Evolutionary conservation across 768 basidiomycete genomes (phyloP).

Genomic region (Brasilioporus rufonigricans): DNA sequence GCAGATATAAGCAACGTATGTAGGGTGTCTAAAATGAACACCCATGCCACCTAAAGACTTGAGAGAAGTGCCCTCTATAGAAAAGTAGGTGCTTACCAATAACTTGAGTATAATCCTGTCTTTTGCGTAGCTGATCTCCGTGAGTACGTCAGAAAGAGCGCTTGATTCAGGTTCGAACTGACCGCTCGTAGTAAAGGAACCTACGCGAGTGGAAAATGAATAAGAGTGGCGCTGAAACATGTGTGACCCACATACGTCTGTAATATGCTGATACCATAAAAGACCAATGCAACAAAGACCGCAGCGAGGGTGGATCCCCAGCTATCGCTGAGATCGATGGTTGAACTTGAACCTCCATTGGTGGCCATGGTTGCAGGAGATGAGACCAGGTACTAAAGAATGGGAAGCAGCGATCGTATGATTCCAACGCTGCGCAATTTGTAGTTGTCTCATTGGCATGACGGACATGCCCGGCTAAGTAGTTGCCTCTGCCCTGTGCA

Average conservation of each 20-base stretch:
- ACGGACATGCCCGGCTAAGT: constrained; percentile 1
- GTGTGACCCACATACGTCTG: too few relatives aligned
- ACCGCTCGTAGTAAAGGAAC: constrained; percentile 28
- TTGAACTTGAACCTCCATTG: background rate
- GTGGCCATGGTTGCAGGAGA: constrained; percentile 12
- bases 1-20: constrained; percentile 16
- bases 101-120: constrained; percentile 13
- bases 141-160: background rate
- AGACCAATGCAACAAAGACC: constrained; percentile 17
- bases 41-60: constrained; percentile 19
- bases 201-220: too few relatives aligned
- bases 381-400: background rate
- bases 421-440: background rate
- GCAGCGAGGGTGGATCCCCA: constrained; percentile 26
- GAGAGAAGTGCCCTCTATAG: background rate
- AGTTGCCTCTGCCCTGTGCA: background rate
- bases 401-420: background rate
- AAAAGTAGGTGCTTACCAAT: too few relatives aligned
- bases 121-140: constrained; percentile 12
- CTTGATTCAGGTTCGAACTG: constrained; percentile 1
- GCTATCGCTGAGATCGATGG: constrained; percentile 7
- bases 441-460: constrained; percentile 9
- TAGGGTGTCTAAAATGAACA: constrained; percentile 18
- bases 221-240: too few relatives aligned
- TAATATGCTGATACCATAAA: too few relatives aligned